phyloP scores from a whole-genome alignment of 768 basidiomycete genomes.

The Panellus pusillus region DNA sequence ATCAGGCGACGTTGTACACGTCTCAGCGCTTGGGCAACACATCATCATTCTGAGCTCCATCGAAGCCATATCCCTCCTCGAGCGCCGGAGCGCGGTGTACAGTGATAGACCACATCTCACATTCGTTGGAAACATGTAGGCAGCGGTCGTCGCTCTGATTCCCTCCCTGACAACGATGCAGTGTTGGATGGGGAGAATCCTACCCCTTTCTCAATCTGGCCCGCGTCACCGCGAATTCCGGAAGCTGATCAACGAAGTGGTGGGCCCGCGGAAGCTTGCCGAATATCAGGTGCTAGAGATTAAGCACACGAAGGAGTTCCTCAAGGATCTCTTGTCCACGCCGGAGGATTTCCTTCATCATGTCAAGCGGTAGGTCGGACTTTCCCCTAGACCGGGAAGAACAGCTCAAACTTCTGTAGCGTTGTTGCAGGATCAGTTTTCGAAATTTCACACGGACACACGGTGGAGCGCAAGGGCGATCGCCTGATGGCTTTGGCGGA shows the following conservation, averaged over 20 bases:
- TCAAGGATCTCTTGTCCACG: background rate
- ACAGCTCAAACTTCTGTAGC: background rate
- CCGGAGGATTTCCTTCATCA: background rate
- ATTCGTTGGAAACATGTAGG: background rate
- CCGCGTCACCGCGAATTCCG: background rate
- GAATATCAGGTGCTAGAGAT: background rate
- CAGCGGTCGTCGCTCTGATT: background rate
- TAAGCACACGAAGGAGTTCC: background rate
- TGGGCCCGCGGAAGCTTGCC: background rate
- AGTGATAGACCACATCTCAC: background rate
- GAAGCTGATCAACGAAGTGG: background rate
- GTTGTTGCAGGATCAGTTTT: background rate
- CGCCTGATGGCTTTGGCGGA: background rate
- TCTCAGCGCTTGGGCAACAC: background rate
- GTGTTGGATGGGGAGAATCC: constrained; percentile 1
- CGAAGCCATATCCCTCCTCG: background rate
- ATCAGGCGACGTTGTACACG: constrained; percentile 6
- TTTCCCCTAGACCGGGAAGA: too few relatives aligned
- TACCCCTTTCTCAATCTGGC: background rate
- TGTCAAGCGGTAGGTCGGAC: background rate
- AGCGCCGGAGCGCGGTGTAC: constrained; percentile 2
- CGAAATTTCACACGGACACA: constrained; percentile 5
- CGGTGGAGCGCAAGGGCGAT: background rate
- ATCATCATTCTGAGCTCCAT: constrained; percentile 5
- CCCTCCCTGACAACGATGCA: background rate